Evolutionary conservation across 208 protist species (phyloP).

Genomic region (Strigomonas culicis): DNA sequence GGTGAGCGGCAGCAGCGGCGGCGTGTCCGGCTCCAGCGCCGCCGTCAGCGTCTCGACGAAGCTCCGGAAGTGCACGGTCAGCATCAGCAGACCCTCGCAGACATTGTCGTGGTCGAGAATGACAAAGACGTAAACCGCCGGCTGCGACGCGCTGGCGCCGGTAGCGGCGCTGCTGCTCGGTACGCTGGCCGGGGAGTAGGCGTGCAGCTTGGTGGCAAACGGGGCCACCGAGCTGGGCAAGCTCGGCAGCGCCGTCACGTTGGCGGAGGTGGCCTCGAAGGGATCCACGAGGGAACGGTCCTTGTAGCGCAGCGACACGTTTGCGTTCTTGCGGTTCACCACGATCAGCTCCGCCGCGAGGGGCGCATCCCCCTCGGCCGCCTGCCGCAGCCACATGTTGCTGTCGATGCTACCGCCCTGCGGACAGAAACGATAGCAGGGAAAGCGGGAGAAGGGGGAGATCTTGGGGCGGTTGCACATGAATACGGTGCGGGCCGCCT

Average conservation of each 20-base stretch:
- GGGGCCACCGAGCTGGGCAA: conserved; percentile 19
- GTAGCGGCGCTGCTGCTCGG: no score
- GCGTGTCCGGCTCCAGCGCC: conserved; percentile 10
- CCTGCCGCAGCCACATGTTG: conserved; percentile 20
- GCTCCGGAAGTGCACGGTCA: conserved; percentile 4
- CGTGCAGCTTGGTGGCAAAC: conserved; percentile 29
- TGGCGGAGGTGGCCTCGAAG: conserved; percentile 16
- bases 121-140: conserved; percentile 13
- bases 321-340: conserved; percentile 21
- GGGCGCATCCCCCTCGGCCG: conserved; percentile 13
- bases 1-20: neutral
- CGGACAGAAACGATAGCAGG: conserved; percentile 46
- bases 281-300: conserved; percentile 23
- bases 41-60: conserved; percentile 16
- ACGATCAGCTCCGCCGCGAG: conserved; percentile 36
- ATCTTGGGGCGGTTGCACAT: conserved; percentile 51
- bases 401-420: neutral
- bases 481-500: conserved; percentile 55
- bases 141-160: neutral
- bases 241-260: conserved; percentile 25
- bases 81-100: conserved; percentile 14
- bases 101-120: neutral
- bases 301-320: conserved; percentile 36
- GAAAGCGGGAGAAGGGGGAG: conserved; percentile 29
- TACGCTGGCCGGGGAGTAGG: conserved; percentile 2